phyloP scores from a whole-genome alignment of 768 basidiomycete genomes.

The Lactarius tabidus region DNA sequence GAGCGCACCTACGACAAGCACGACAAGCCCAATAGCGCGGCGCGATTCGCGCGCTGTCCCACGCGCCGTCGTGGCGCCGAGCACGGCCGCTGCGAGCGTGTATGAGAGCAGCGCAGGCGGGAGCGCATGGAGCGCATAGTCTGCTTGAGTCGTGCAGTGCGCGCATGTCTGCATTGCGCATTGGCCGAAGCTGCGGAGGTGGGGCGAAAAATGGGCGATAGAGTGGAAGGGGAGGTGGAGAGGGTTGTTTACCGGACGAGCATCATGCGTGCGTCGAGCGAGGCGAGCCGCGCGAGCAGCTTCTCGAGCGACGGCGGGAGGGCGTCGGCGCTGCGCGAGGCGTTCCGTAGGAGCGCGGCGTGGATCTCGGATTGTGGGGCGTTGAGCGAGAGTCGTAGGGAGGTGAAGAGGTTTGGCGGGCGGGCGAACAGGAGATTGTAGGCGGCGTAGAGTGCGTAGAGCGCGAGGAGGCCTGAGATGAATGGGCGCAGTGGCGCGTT shows the following conservation, averaged over 20 bases:
- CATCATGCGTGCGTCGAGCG: slow-evolving; percentile 19
- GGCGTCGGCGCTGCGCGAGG: not conserved
- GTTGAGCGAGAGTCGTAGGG: slow-evolving; percentile 20
- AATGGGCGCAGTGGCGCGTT: slow-evolving; percentile 10
- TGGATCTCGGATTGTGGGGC: slow-evolving; percentile 12
- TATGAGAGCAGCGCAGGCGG: slow-evolving; percentile 23
- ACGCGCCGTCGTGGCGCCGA: slow-evolving; percentile 18
- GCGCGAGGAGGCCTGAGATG: slow-evolving; percentile 12
- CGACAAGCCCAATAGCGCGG: slow-evolving; percentile 4
- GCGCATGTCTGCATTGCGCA: slow-evolving; percentile 21
- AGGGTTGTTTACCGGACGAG: slow-evolving; percentile 26
- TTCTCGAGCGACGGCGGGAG: slow-evolving; percentile 20
- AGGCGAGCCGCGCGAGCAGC: slow-evolving; percentile 24
- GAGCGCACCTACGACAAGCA: slow-evolving; percentile 14
- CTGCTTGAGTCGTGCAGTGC: slow-evolving; percentile 13
- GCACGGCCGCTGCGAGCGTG: slow-evolving; percentile 14
- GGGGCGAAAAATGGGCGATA: not conserved
- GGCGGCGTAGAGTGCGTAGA: slow-evolving; percentile 21
- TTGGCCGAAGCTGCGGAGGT: slow-evolving; percentile 19
- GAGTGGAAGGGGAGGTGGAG: not conserved
- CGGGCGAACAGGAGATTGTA: slow-evolving; percentile 16
- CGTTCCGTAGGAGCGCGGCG: slow-evolving; percentile 1
- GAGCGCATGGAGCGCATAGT: slow-evolving; percentile 24
- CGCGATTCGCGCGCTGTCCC: slow-evolving; percentile 21
- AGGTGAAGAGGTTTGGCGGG: slow-evolving; percentile 24